phyloP scores from a whole-genome alignment of 441 rosid species.

The Aquilaria agallochum region DNA sequence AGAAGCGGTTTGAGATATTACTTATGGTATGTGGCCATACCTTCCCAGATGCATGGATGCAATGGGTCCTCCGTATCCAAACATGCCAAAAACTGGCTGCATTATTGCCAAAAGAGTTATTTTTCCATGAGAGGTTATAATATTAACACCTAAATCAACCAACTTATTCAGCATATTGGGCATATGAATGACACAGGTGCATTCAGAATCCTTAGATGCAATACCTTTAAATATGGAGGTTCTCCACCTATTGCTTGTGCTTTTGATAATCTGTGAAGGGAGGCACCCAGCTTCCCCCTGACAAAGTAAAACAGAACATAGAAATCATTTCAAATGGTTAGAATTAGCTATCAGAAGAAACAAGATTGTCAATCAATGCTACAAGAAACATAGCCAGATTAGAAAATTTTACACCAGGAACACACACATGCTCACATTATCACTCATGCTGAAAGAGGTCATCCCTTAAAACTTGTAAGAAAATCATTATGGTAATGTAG shows the following conservation, averaged over 20 bases:
- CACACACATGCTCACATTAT: too few relatives aligned
- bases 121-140: too few relatives aligned
- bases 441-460: too few relatives aligned
- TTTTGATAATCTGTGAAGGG: conserved; percentile 53
- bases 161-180: too few relatives aligned
- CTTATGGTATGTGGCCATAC: conserved; percentile 23
- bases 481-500: too few relatives aligned
- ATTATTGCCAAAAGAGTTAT: conserved; percentile 9
- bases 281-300: conserved; percentile 86
- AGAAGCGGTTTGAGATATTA: neutral
- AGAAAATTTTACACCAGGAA: too few relatives aligned
- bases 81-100: conserved; percentile 84
- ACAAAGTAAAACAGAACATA: conserved; percentile 12
- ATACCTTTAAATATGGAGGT: conserved; percentile 72
- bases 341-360: neutral
- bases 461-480: too few relatives aligned
- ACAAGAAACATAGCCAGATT: too few relatives aligned
- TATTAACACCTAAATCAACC: too few relatives aligned
- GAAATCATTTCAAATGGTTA: neutral
- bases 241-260: conserved; percentile 49
- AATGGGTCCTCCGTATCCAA: conserved; percentile 78
- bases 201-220: neutral
- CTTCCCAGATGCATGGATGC: conserved; percentile 79
- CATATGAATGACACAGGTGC: too few relatives aligned
- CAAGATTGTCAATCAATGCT: neutral